A percentile compares a stretch with the other conserved stretches of the same genome.
Conservation (phyloP, 345 rosid genomes). For the Excoecaria agallocha region DNA sequence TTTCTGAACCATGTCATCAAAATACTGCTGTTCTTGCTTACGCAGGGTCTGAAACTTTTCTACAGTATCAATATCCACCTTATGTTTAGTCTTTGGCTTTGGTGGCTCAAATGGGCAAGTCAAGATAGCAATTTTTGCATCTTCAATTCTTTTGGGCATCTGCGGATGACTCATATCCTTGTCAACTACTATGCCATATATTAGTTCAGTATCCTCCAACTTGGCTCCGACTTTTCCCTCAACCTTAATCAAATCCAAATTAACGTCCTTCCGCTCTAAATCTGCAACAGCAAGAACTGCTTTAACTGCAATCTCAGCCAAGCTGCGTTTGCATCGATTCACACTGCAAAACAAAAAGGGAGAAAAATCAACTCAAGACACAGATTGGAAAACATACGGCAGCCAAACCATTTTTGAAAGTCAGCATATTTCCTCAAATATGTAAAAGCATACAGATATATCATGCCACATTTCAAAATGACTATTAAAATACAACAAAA, state of each 20-base stretch:
- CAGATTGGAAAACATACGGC: not conserved
- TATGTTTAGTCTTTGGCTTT: conserved; percentile 97
- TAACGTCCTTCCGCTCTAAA: conserved; percentile 88
- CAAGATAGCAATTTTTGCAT: conserved; percentile 94
- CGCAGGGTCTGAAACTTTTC: conserved; percentile 94
- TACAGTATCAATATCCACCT: conserved; percentile 95
- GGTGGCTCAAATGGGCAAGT: conserved; percentile 99
- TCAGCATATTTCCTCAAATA: not conserved
- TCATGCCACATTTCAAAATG: not conserved
- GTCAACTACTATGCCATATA: conserved; percentile 81
- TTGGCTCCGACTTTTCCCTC: conserved; percentile 96
- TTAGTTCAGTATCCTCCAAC: conserved; percentile 83
- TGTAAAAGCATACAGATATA: not conserved
- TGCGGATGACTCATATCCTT: conserved; percentile 99
- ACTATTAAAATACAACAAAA: not conserved
- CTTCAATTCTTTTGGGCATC: conserved; percentile 88
- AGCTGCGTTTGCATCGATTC: conserved; percentile 77
- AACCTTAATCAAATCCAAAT: conserved; percentile 88
- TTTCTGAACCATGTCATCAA: conserved; percentile 93
- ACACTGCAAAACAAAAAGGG: conserved; percentile 54
- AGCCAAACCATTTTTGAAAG: not conserved
- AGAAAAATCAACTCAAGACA: not conserved
- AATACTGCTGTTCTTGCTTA: conserved; percentile 84
- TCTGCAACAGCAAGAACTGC: conserved; percentile 97
- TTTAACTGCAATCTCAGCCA: conserved; percentile 96